A percentile compares a stretch with the other conserved stretches of the same genome.
phyloP scores from a whole-genome alignment of 345 rosid genomes.

The Combretum micranthum region DNA sequence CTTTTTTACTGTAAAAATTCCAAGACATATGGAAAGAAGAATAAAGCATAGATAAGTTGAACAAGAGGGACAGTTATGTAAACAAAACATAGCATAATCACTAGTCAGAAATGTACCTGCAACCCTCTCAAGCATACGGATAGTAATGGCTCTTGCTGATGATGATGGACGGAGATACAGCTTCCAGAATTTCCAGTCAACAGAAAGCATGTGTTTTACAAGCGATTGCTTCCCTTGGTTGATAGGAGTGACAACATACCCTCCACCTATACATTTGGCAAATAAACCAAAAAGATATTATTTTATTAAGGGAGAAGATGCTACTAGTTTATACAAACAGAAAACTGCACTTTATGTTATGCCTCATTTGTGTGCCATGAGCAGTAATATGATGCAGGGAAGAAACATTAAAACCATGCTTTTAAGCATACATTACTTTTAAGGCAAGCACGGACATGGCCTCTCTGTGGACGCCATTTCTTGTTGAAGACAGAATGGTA shows the following conservation, averaged over 20 bases:
- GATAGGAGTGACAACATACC: constrained; percentile 73
- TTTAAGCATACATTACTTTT: constrained; percentile 67
- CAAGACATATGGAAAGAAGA: background rate
- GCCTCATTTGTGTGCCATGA: too few relatives aligned
- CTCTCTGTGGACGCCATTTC: constrained; percentile 58
- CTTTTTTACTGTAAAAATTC: background rate
- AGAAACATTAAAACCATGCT: constrained; percentile 3
- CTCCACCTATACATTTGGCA: constrained; percentile 65
- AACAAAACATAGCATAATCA: background rate
- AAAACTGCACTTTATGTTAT: too few relatives aligned
- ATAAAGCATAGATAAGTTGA: background rate
- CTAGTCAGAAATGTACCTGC: constrained; percentile 37
- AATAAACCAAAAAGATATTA: background rate
- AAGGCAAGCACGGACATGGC: constrained; percentile 82
- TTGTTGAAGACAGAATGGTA: constrained; percentile 86
- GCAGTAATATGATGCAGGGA: background rate
- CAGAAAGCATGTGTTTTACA: constrained; percentile 89
- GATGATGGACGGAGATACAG: constrained; percentile 51
- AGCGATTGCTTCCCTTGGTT: constrained; percentile 65
- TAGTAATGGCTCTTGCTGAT: constrained; percentile 62
- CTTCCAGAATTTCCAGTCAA: constrained; percentile 91
- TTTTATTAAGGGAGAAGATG: background rate
- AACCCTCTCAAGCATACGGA: constrained; percentile 74
- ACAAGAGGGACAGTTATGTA: background rate
- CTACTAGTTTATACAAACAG: background rate